Percentiles rank a stretch among this genome's conserved stretches.
Evolutionary conservation across 169 alveolate genomes (phyloP).

Genomic region (Neospora caninum): DNA sequence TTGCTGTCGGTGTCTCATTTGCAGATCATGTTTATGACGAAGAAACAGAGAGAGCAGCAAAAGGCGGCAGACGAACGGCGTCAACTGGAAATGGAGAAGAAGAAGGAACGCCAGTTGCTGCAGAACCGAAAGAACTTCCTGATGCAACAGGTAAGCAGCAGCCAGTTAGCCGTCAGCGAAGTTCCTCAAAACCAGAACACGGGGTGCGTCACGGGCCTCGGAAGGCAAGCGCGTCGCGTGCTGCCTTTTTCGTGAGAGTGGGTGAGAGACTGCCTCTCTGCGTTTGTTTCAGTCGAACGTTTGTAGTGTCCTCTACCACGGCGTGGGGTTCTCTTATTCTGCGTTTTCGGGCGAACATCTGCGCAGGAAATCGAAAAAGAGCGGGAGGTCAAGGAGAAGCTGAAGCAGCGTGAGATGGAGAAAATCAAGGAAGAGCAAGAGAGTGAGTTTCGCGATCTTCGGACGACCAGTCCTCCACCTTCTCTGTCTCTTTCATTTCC

Average conservation of each 20-base stretch:
- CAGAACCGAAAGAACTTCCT: slow-evolving; percentile 49
- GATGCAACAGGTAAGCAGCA: slow-evolving; percentile 30
- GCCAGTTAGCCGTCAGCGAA: background rate
- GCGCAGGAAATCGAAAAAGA: slow-evolving; percentile 56
- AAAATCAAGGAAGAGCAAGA: slow-evolving; percentile 34
- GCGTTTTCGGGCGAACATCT: background rate
- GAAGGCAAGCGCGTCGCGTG: background rate
- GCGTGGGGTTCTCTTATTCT: background rate
- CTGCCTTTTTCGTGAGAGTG: background rate
- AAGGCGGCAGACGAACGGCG: slow-evolving; percentile 25
- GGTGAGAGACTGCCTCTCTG: background rate
- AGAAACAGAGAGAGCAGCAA: slow-evolving; percentile 55
- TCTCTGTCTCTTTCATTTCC: background rate
- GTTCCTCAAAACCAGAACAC: background rate
- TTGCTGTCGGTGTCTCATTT: too few species aligned
- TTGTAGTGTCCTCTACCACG: background rate
- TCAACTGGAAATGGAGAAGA: slow-evolving; percentile 12
- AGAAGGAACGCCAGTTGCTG: slow-evolving; percentile 36
- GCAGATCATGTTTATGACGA: slow-evolving; percentile 61
- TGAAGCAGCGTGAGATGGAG: slow-evolving; percentile 34
- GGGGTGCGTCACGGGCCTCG: background rate
- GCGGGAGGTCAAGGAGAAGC: slow-evolving; percentile 39
- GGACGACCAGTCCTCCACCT: background rate
- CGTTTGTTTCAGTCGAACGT: background rate
- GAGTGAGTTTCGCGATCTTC: background rate